Base-by-base conservation (phyloP, 768 basidiomycete species). In the Lentinula sp. region DNA sequence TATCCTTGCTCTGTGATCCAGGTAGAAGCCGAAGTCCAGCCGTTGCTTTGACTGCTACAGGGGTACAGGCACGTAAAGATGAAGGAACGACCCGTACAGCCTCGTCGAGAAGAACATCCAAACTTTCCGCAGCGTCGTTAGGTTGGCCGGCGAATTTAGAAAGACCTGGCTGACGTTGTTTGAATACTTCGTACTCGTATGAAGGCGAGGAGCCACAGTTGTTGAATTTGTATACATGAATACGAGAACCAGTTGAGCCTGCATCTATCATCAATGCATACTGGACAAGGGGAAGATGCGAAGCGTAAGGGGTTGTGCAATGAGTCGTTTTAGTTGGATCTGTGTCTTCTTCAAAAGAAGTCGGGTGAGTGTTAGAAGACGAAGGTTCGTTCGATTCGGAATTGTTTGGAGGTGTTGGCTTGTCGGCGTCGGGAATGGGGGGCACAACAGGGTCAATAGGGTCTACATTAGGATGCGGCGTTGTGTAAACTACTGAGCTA, bases 221-320 rank as follows among this genome's bases (percentile, higher is more conserved):
- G 81, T 96, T 82, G 85, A 98, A 98, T 71, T 97, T 98, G 87
- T 98, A 99, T 36, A 98, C 82, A 80, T 99, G 97, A 68, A 98
- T 95, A 16, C 97, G 85, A 0, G 95, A 97, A 18, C 96, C 97
- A 0, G 95, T 97, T 16, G 95, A 98, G 23, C 97, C 97, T 0
- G 97, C 96, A 72, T 99, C 97, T 75, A 98, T 91, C 87, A 98
- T 97, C 68, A 98, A 83, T 0, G 93, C 95, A 72, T 91, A 99
- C 71, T 94, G 93, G 12, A 96, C 88, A 61, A 96, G 78, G 0
- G 82, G 80, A 53, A 77, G 68, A 56, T 72, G 67, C 1, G 80
- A 66, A 13, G 73, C 73, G 71, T 85, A 73, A 0, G 93, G 83
- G 0, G 71, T 59, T 0, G 80, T 81, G 75, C 95, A 98, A 75